Evolutionary conservation across 1,284 basidiomycete genomes (phyloP).

Genomic region (Cryptococcus jaspeensis): DNA sequence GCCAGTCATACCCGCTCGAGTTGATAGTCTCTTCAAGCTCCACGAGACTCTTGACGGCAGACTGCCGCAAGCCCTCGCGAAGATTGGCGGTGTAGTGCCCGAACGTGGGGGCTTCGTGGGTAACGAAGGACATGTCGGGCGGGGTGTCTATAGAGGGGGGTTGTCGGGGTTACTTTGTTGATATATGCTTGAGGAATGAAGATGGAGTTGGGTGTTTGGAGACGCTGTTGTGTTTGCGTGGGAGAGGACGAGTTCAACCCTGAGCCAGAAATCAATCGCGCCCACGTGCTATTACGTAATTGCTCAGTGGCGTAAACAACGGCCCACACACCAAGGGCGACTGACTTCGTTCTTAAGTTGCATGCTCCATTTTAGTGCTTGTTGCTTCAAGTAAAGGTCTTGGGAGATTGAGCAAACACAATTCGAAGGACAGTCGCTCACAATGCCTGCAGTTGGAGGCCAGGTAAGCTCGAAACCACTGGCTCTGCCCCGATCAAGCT

Average conservation of each 20-base stretch:
- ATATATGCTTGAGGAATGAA: not conserved
- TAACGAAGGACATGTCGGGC: slow-evolving; percentile 7
- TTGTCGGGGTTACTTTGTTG: too few species aligned
- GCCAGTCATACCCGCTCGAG: slow-evolving; percentile 47
- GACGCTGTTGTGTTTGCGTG: not conserved
- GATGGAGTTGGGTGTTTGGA: not conserved
- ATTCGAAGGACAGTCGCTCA: not conserved
- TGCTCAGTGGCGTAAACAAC: too few species aligned
- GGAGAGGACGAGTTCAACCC: not conserved
- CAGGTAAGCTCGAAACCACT: slow-evolving; percentile 24
- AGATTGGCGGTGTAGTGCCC: slow-evolving; percentile 39
- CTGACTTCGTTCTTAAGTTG: not conserved
- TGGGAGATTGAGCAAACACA: not conserved
- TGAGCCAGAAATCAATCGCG: slow-evolving; percentile 4
- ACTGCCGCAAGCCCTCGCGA: slow-evolving; percentile 27
- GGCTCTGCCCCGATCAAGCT: not conserved
- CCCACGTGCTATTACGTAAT: not conserved
- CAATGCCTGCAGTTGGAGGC: slow-evolving; percentile 32
- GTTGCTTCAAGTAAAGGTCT: too few species aligned
- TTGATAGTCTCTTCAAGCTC: slow-evolving; percentile 41
- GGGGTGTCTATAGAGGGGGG: not conserved
- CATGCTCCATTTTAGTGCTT: not conserved
- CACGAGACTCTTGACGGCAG: slow-evolving; percentile 31
- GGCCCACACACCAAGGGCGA: too few species aligned
- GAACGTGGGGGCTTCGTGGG: slow-evolving; percentile 24